Evolutionary conservation across 1,139 yeast genomes (phyloP).

Genomic region (Pichia sp.): DNA sequence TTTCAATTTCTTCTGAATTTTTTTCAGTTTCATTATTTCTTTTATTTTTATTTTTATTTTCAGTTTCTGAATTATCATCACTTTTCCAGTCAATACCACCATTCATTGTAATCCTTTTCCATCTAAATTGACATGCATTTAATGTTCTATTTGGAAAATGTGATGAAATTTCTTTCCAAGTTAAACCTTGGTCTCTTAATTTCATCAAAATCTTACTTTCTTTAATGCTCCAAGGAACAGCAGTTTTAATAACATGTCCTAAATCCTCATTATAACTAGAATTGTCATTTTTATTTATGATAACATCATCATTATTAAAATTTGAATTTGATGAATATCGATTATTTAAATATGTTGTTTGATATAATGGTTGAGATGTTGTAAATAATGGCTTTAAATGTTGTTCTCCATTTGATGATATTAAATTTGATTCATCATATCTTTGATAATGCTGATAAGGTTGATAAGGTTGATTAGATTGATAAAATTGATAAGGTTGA

Average conservation of each 20-base stretch:
- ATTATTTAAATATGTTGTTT: too few relatives aligned
- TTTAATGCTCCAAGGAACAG: slow-evolving; percentile 53
- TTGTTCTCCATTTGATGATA: too few relatives aligned
- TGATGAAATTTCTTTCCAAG: slow-evolving; percentile 71
- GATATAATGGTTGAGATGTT: background rate
- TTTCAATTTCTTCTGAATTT: too few relatives aligned
- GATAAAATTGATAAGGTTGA: too few relatives aligned
- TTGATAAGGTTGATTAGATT: too few relatives aligned
- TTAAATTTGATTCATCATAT: too few relatives aligned
- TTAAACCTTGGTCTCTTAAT: slow-evolving; percentile 61
- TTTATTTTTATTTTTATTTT: background rate
- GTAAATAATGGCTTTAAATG: too few relatives aligned
- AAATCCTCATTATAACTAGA: too few relatives aligned
- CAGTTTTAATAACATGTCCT: slow-evolving; percentile 24
- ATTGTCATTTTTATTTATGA: too few relatives aligned
- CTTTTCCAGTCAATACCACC: slow-evolving; percentile 5
- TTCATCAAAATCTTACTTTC: slow-evolving; percentile 63
- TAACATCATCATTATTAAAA: too few relatives aligned
- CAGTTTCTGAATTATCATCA: background rate
- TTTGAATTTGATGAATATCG: too few relatives aligned
- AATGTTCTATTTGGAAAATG: slow-evolving; percentile 65
- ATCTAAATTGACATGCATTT: slow-evolving; percentile 73
- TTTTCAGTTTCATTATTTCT: background rate
- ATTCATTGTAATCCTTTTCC: slow-evolving; percentile 45
- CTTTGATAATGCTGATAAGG: too few relatives aligned